phyloP scores from a whole-genome alignment of 495 filamentous ascomycete genomes.

The Parmelia sp. region DNA sequence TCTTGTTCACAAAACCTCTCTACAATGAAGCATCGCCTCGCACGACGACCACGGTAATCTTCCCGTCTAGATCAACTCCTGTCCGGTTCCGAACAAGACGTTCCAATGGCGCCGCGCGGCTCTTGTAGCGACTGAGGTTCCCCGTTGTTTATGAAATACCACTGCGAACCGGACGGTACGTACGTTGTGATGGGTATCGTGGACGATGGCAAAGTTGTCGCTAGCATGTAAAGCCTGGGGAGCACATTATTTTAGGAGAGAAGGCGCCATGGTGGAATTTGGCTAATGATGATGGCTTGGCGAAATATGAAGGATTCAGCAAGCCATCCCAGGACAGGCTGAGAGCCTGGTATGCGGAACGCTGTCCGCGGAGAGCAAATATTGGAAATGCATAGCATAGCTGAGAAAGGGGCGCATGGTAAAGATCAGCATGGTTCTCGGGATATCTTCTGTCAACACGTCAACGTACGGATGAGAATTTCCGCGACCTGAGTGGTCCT shows the following conservation, averaged over 20 bases:
- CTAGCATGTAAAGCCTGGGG: conserved; percentile 15
- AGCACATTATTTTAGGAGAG: conserved; percentile 32
- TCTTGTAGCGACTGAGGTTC: conserved; percentile 33
- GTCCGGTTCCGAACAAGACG: too few species aligned
- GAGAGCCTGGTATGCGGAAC: conserved; percentile 1
- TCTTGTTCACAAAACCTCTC: conserved; percentile 22
- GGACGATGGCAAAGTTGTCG: conserved; percentile 20
- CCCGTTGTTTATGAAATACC: conserved; percentile 29
- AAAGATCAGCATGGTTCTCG: too few species aligned
- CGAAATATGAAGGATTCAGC: neutral
- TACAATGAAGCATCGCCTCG: conserved; percentile 23
- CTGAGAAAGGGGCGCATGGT: too few species aligned
- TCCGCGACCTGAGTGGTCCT: too few species aligned
- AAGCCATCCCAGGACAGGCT: conserved; percentile 3
- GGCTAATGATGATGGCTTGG: conserved; percentile 26
- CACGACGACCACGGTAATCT: neutral
- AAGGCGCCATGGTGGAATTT: conserved; percentile 32
- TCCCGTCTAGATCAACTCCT: neutral
- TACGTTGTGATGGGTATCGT: conserved; percentile 31
- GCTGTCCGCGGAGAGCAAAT: neutral
- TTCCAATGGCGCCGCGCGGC: conserved; percentile 24
- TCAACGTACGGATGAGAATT: too few species aligned
- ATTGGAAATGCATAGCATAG: neutral
- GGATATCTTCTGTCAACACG: too few species aligned
- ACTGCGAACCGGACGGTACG: conserved; percentile 16